Evolutionary conservation across 73 alveolate genomes (phyloP), one percentile per base, ranked within the genome.

Genomic region (Uronychia binucleata): DNA sequence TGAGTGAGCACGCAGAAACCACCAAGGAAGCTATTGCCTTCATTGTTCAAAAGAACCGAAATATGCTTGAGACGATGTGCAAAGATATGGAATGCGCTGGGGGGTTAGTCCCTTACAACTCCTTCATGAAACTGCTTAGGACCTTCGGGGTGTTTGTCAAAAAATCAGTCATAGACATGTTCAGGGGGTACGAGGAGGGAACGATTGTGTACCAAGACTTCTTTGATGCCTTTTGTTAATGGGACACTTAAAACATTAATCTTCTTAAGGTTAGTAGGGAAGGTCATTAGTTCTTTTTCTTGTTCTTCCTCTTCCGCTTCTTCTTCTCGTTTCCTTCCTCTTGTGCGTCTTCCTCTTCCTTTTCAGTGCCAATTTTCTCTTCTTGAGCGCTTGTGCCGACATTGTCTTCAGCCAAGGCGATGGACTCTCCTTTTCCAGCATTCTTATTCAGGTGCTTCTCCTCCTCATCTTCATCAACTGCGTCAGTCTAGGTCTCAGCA

Each of bases 331-430:
- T 85, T 81, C 86, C 86, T 81, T 84, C 80, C 75, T 74, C 29
- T 26, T 74, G 79, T 57, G 29, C 88, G 11, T 78, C 79, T 31
- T 31, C 77, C 1, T 46, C 78, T 27, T 78, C 94, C n/a, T 75
- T 80, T 28, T 78, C 67, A 46, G n/a, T 78, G 26, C 31, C 88
- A 0, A 29, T 35, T 31, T 31, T 58, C 1, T 46, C 78, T 27
- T 78, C 94, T 33, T 59, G 81, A 13, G 77, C 11, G 25, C 26
- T 34, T n/a, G 33, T 82, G 31, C 75, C 86, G 1, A 86, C 87
- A 78, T 88, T 81, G 81, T 30, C 59, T 60, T 88, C 94, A 30
- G 90, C 88, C n/a, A 82, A 28, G 13, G 5, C 0, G 34, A 46
- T 35, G 58, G 79, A 77, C 59, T 83, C 90, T 26, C 26, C 60